These are phyloP conservation scores for Trichosporon inkin DNA, from an alignment of 1,284 basidiomycete genomes.

Conservation along the genomic window DNA sequence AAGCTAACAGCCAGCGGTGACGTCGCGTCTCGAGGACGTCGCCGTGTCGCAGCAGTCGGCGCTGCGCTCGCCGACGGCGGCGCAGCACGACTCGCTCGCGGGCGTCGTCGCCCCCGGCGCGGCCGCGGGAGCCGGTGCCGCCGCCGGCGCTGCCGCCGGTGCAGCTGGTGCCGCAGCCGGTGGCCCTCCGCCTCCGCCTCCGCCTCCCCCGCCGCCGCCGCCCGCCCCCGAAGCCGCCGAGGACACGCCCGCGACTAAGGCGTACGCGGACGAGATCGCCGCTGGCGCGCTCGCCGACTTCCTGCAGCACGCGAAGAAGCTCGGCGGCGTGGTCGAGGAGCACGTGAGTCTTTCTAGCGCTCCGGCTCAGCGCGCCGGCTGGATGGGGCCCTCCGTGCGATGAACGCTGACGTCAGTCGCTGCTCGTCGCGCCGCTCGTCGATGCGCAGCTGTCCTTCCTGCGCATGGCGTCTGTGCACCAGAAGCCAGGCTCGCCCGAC, in stretches of 20 bases:
- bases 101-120: conserved; percentile 37
- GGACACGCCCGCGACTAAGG: conserved; percentile 62
- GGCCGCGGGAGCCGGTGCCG: conserved; percentile 37
- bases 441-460: conserved; percentile 66
- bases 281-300: conserved; percentile 69
- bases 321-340: conserved; percentile 70
- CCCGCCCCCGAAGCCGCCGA: conserved; percentile 47
- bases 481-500: conserved; percentile 65
- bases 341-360: conserved; percentile 63
- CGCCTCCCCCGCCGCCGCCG: conserved; percentile 51
- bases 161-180: conserved; percentile 43
- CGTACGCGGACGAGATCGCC: conserved; percentile 70
- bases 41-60: conserved; percentile 54
- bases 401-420: conserved; percentile 57
- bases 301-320: conserved; percentile 65
- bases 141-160: conserved; percentile 47
- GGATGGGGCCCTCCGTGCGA: no score
- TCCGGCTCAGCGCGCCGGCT: no score
- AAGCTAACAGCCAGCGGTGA: conserved; percentile 64
- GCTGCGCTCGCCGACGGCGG: conserved; percentile 40
- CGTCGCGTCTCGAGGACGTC: conserved; percentile 89
- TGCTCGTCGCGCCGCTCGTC: conserved; percentile 66
- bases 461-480: conserved; percentile 65
- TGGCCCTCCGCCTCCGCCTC: conserved; percentile 42
- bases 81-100: conserved; percentile 41